Percentiles rank a stretch among this genome's conserved stretches.
These are phyloP conservation scores for Vicia faba DNA, from an alignment of 306 rosid species.

Conservation along the genomic window DNA sequence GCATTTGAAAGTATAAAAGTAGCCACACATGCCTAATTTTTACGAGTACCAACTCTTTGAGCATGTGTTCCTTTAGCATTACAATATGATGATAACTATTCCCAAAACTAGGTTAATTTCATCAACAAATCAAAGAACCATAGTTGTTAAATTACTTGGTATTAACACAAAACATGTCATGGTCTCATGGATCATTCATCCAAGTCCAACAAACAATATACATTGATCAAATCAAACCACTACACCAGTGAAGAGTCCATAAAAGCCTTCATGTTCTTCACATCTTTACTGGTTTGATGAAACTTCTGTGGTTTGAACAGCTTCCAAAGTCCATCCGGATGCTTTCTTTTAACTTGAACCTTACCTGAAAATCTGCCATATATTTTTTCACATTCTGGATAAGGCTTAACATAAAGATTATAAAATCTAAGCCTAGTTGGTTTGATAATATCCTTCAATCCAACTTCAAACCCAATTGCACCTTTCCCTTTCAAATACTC, in stretches of 20 bases:
- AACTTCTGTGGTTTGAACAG: conserved; percentile 61
- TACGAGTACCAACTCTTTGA: not conserved
- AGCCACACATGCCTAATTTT: too few relatives aligned
- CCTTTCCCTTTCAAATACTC: conserved; percentile 72
- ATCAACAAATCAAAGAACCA: conserved; percentile 23
- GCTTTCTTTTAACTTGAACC: conserved; percentile 48
- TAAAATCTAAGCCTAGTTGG: conserved; percentile 83
- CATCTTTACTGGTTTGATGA: conserved; percentile 55
- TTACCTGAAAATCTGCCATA: conserved; percentile 57
- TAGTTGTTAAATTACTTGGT: not conserved
- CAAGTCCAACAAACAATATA: conserved; percentile 12
- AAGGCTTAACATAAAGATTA: conserved; percentile 85
- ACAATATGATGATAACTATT: not conserved
- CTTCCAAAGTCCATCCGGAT: conserved; percentile 81
- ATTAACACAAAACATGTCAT: conserved; percentile 8
- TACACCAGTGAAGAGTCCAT: conserved; percentile 55
- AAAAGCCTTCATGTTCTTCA: conserved; percentile 61
- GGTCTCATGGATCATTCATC: not conserved
- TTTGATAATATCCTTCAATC: conserved; percentile 67
- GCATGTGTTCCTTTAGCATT: not conserved
- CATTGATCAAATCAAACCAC: conserved; percentile 15
- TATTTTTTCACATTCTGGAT: conserved; percentile 76
- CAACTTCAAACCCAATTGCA: conserved; percentile 65
- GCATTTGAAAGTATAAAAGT: too few relatives aligned
- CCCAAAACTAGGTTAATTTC: not conserved